These are phyloP conservation scores for Allomyces macrogynus DNA, from an alignment of 192 early-diverging fungal species.

Conservation along the genomic window DNA sequence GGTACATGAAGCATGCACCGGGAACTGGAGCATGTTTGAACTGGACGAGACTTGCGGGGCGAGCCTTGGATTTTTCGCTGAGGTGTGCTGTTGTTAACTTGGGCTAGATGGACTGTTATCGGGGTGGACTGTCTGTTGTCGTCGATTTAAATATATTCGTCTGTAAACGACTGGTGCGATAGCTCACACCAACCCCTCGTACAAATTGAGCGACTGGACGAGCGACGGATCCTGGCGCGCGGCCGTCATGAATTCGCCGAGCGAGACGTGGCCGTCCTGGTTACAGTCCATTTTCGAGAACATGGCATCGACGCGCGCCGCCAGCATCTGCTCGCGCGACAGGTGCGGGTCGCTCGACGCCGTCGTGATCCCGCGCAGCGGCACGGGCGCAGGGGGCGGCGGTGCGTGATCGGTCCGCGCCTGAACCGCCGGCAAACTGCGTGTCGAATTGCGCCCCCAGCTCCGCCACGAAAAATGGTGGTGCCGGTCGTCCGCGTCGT, in stretches of 20 bases:
- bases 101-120: no score
- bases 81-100: no score
- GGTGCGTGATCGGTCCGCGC: no score
- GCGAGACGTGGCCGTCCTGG: conserved; percentile 55
- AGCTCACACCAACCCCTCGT: conserved; percentile 58
- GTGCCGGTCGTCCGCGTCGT: no score
- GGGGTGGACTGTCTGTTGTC: no score
- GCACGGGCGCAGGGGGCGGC: no score
- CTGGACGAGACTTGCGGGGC: no score
- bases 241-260: conserved; percentile 75
- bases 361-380: not conserved
- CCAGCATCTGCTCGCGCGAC: not conserved
- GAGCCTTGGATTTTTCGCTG: no score
- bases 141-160: not conserved
- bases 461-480: not conserved
- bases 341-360: not conserved
- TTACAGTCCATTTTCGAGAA: conserved; percentile 19
- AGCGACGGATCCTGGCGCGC: conserved; percentile 71
- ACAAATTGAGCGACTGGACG: conserved; percentile 67
- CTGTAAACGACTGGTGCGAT: not conserved
- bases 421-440: not conserved
- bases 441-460: not conserved
- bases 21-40: no score
- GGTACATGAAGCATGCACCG: no score
- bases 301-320: not conserved